Evolutionary conservation across 441 rosid species (phyloP).

Genomic region (Populus hybrid): DNA sequence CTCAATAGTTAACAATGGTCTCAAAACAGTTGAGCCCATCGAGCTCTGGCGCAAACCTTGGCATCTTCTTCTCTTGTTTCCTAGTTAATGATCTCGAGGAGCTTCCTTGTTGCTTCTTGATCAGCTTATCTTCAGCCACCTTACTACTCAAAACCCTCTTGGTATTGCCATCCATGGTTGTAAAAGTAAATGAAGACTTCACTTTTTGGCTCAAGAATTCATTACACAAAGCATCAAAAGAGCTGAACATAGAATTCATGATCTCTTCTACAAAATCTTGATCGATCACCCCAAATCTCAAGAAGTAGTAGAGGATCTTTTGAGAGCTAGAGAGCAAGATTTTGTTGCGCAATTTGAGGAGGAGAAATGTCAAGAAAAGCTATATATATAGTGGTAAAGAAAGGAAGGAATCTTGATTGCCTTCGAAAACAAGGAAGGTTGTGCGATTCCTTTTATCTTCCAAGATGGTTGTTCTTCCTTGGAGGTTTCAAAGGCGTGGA

Average conservation of each 20-base stretch:
- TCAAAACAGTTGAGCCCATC: conserved; percentile 60
- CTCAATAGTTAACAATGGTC: conserved; percentile 36
- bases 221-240: conserved; percentile 40
- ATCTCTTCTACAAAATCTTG: neutral
- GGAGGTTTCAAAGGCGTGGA: neutral
- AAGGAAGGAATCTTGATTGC: neutral
- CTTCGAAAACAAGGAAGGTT: neutral
- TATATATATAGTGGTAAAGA: neutral
- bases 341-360: neutral
- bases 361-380: neutral
- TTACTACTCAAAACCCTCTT: neutral
- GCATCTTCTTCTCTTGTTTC: conserved; percentile 2
- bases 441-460: neutral
- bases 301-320: neutral
- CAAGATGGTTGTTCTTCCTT: neutral
- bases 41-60: conserved; percentile 46
- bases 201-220: conserved; percentile 37
- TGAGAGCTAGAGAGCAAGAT: neutral
- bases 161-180: neutral
- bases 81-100: neutral
- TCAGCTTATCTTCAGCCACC: neutral
- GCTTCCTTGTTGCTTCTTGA: conserved; percentile 7
- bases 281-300: neutral
- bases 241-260: conserved; percentile 62
- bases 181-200: conserved; percentile 19